Base-by-base conservation (phyloP, 176 grass and related monocot species). In the Rhynchospora pubera region DNA sequence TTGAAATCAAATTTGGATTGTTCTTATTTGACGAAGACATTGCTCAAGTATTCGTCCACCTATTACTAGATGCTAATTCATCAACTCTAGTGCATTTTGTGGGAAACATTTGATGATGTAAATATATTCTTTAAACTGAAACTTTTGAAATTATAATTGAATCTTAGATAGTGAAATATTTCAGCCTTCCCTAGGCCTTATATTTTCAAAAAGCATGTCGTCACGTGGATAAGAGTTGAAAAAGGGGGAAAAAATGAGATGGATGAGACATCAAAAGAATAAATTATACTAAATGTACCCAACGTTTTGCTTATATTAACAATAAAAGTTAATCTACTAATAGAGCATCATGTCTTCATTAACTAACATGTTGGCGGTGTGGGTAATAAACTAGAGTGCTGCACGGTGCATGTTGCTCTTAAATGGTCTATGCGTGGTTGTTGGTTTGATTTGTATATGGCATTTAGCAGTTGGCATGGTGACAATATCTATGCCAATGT, bases 401-500 rank as follows among this genome's bases (percentile, higher is more conserved):
- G 12, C 7, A 50, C 47, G 6, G 62, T 18, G 62, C 60, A 65
- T 63, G 59, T 81, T 32, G 57, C 64, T 62, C 34, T 65, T 62
- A 81, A 81, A 81, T 62, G 59, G 39, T 44, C 19, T 22, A 62
- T 77, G 28, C n/a, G 43, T 82, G 79, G 58, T 82, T 66, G 79
- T 51, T 82, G 79, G 60, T 81, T 63, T 82, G 19, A 65, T 82
- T 82, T 52, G n/a, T 82, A 67, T 64, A 76, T 55, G 45, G 28
- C 47, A 77, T 30, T 61, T 7, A 80, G 34, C 78, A 47, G 78
- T 80, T 80, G 78, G 32, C 78, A 46, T 80, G 57, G 57, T 80
- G 78, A 63, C 39, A 80, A 47, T 62, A 13, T 24, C 43, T 48
- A 63, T 63, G 39, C 34, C 78, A 44, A 43, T 34, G 6, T 48